phyloP scores from a whole-genome alignment of 2,329 filamentous ascomycete species.

The Pezicula carpinea region DNA sequence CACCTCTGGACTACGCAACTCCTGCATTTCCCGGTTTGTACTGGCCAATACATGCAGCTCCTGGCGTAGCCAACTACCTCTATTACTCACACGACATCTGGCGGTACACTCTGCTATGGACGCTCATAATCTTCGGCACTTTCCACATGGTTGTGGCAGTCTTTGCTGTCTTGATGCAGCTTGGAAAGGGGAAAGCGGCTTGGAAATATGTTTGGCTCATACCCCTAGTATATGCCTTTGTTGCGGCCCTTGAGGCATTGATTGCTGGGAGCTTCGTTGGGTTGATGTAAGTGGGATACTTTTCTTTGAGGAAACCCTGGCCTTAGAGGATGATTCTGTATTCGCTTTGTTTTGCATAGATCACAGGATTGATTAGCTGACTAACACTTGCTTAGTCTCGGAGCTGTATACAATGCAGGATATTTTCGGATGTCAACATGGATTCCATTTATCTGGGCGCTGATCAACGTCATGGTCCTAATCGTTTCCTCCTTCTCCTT shows the following conservation, averaged over 20 bases:
- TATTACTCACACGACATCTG: conserved; percentile 62
- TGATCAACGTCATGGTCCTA: conserved; percentile 62
- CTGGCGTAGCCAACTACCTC: conserved; percentile 42
- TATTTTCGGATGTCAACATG: conserved; percentile 72
- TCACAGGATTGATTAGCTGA: neutral
- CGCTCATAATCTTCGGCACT: conserved; percentile 56
- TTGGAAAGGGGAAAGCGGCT: conserved; percentile 27
- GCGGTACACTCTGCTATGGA: conserved; percentile 68
- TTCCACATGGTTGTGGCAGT: conserved; percentile 53
- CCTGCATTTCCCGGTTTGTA: conserved; percentile 66
- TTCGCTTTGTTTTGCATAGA: no score
- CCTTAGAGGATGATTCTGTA: no score
- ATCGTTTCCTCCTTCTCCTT: conserved; percentile 69
- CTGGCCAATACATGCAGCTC: conserved; percentile 46
- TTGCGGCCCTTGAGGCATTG: conserved; percentile 59
- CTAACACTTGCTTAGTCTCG: conserved; percentile 40
- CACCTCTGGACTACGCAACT: conserved; percentile 47
- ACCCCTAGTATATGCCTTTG: conserved; percentile 52
- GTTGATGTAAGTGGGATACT: conserved; percentile 46
- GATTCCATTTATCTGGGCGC: conserved; percentile 67
- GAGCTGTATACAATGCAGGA: conserved; percentile 61
- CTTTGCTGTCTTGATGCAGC: conserved; percentile 58
- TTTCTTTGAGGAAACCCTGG: no score
- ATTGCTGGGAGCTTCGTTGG: conserved; percentile 65
- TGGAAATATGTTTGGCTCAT: conserved; percentile 48